phyloP scores from a whole-genome alignment of 345 rosid species.

The Cochlearia excelsa region DNA sequence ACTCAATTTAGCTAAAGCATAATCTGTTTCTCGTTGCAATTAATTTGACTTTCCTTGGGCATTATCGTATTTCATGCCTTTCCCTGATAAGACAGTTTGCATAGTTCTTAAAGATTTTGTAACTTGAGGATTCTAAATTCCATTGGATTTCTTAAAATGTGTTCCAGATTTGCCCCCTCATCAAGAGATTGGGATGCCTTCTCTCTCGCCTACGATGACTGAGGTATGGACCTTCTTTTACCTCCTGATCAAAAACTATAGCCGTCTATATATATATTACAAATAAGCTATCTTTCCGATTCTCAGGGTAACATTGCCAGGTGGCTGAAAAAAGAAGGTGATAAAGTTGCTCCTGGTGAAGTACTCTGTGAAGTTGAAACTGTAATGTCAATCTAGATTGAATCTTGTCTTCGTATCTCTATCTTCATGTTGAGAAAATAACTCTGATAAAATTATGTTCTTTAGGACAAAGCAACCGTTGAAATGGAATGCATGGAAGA shows the following conservation, averaged over 20 bases:
- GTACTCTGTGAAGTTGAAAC: slow-evolving; percentile 99
- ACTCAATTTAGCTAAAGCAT: background rate
- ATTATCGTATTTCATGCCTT: slow-evolving; percentile 3
- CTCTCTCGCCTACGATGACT: slow-evolving; percentile 98
- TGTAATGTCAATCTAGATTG: slow-evolving; percentile 41
- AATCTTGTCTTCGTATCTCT: slow-evolving; percentile 3
- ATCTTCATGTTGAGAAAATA: background rate
- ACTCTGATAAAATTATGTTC: slow-evolving; percentile 8
- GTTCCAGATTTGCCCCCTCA: slow-evolving; percentile 88
- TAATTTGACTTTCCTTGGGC: slow-evolving; percentile 6
- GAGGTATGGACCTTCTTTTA: slow-evolving; percentile 54
- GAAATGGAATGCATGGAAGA: slow-evolving; percentile 99
- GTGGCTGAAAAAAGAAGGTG: slow-evolving; percentile 99
- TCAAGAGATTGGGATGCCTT: slow-evolving; percentile 99
- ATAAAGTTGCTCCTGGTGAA: slow-evolving; percentile 84
- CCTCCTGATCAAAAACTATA: slow-evolving; percentile 10
- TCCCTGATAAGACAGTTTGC: background rate
- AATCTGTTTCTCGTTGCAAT: background rate
- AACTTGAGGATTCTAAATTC: slow-evolving; percentile 5
- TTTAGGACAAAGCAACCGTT: slow-evolving; percentile 93
- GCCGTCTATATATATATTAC: slow-evolving; percentile 13
- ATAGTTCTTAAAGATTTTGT: background rate
- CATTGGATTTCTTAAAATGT: slow-evolving; percentile 19
- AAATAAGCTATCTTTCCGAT: slow-evolving; percentile 25
- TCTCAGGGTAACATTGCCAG: slow-evolving; percentile 92